phyloP scores from a whole-genome alignment of 208 protist species.

The Acanthamoeba rhysodes region DNA sequence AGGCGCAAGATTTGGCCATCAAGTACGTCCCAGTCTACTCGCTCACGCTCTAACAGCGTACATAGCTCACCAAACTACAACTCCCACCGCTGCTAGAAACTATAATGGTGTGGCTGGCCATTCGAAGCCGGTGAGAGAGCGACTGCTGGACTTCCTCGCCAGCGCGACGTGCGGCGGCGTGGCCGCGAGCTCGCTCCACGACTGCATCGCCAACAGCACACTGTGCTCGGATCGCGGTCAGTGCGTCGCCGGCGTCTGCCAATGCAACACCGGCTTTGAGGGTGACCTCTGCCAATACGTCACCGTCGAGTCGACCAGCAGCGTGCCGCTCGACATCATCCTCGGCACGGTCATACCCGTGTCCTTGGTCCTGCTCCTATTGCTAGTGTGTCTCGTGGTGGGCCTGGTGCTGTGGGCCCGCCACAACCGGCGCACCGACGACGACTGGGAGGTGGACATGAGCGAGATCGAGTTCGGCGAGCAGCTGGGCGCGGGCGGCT shows the following conservation, averaged over 20 bases:
- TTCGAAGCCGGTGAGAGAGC: background rate
- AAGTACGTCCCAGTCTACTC: background rate
- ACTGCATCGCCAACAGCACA: conserved; percentile 10
- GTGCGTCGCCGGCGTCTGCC: background rate
- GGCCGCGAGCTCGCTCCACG: background rate
- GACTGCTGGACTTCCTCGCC: background rate
- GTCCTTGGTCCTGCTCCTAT: background rate
- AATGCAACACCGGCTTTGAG: background rate
- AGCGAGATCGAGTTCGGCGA: conserved; percentile 69
- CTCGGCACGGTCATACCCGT: background rate
- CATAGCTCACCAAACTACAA: background rate
- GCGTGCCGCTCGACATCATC: background rate
- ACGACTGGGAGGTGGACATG: conserved; percentile 68
- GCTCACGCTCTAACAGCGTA: too few relatives aligned
- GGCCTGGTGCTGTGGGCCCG: background rate
- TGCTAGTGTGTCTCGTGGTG: conserved; percentile 1
- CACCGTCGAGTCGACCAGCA: background rate
- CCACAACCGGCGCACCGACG: background rate
- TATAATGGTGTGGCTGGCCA: background rate
- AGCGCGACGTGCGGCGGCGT: background rate
- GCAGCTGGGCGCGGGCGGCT: conserved; percentile 60
- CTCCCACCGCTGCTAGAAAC: background rate
- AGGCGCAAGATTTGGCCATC: background rate
- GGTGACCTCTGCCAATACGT: conserved; percentile 32
- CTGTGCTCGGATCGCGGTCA: background rate